Conservation (phyloP, 768 basidiomycete species). For the Russula olivacea region DNA sequence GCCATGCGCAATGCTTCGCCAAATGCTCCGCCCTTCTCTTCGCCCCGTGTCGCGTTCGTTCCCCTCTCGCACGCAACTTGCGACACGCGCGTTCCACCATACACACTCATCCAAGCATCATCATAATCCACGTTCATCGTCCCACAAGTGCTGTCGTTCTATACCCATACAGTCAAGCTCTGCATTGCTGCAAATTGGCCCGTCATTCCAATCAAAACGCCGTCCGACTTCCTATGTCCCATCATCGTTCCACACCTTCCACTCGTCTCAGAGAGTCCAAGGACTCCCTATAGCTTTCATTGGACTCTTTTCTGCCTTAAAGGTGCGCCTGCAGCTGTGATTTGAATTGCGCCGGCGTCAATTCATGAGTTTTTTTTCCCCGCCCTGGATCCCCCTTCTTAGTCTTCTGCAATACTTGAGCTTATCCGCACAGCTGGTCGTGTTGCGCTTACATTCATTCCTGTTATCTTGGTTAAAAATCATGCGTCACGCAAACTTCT, state of each 20-base stretch:
- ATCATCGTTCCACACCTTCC: constrained; percentile 31
- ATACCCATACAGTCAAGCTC: constrained; percentile 14
- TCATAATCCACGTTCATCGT: constrained; percentile 1
- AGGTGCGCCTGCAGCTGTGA: constrained; percentile 40
- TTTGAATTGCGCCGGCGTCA: not conserved
- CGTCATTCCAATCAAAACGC: not conserved
- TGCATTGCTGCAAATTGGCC: constrained; percentile 11
- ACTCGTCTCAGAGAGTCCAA: constrained; percentile 36
- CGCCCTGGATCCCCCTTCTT: not conserved
- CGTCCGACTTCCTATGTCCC: not conserved
- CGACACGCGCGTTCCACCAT: constrained; percentile 2
- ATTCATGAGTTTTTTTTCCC: constrained; percentile 12
- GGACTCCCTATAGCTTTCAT: constrained; percentile 36
- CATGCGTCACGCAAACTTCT: constrained; percentile 46
- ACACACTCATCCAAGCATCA: constrained; percentile 3
- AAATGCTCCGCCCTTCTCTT: constrained; percentile 6
- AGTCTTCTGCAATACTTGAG: constrained; percentile 74
- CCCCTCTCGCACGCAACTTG: not conserved
- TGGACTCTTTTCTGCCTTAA: constrained; percentile 55
- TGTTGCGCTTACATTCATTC: constrained; percentile 69
- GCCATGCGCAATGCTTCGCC: constrained; percentile 22
- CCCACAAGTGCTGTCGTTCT: constrained; percentile 10
- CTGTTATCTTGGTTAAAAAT: constrained; percentile 58
- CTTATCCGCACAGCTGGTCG: constrained; percentile 63
- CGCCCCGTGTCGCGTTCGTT: constrained; percentile 7